Evolutionary conservation across 345 rosid genomes (phyloP).

Genomic region (Moricandia arvensis): DNA sequence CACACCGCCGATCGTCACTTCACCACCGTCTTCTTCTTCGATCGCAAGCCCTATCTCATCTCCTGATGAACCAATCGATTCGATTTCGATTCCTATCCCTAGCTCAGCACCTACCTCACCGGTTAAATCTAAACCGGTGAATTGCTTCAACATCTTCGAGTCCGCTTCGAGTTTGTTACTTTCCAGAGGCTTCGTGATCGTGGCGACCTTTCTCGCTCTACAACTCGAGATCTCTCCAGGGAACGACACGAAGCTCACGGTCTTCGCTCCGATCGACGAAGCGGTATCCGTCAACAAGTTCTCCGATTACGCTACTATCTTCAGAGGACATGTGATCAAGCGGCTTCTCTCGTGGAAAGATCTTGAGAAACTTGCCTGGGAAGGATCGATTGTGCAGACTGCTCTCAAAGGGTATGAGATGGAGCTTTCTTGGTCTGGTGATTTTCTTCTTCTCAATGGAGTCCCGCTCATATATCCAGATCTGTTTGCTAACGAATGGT

Average conservation of each 20-base stretch:
- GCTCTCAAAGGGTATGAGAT: constrained; percentile 38
- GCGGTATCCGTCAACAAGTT: constrained; percentile 30
- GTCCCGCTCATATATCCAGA: constrained; percentile 43
- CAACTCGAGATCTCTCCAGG: constrained; percentile 33
- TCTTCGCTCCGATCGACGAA: constrained; percentile 48
- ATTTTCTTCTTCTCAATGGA: constrained; percentile 44
- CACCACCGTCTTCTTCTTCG: constrained; percentile 12
- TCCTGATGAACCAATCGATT: neutral
- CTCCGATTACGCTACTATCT: constrained; percentile 35
- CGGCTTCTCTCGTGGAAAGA: constrained; percentile 40
- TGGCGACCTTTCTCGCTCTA: constrained; percentile 46
- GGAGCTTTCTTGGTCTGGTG: constrained; percentile 41
- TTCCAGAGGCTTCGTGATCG: constrained; percentile 38
- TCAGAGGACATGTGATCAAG: constrained; percentile 39
- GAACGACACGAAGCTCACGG: constrained; percentile 39
- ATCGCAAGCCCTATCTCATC: constrained; percentile 12
- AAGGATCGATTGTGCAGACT: constrained; percentile 30
- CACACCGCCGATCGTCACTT: constrained; percentile 2
- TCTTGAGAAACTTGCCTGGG: constrained; percentile 29
- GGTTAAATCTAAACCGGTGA: neutral
- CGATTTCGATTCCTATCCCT: constrained; percentile 14
- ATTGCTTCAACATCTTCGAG: constrained; percentile 27
- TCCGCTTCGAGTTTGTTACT: constrained; percentile 40
- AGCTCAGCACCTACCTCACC: neutral
- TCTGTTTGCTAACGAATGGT: constrained; percentile 36